These are phyloP conservation scores for Huntiella bhutanensis DNA, from an alignment of 2,329 filamentous ascomycete species.

Conservation along the genomic window DNA sequence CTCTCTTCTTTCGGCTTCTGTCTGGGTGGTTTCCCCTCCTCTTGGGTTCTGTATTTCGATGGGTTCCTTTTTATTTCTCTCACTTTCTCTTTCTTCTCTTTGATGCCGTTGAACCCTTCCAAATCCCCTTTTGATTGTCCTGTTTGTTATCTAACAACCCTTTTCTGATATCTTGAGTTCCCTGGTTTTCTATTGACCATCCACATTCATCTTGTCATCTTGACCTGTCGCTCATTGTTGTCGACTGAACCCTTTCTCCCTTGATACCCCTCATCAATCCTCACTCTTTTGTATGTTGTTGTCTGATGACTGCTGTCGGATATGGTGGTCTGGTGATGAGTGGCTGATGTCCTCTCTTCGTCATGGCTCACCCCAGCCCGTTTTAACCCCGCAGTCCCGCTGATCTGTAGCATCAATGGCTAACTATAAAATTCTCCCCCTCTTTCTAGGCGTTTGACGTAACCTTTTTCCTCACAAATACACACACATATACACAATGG, in stretches of 20 bases:
- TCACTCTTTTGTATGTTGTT: background rate
- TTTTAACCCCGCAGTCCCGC: conserved; percentile 1
- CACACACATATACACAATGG: conserved; percentile 35
- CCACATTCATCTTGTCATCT: conserved; percentile 3
- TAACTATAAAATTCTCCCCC: too few species aligned
- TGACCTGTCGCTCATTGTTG: background rate
- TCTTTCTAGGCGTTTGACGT: background rate
- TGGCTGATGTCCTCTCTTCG: background rate
- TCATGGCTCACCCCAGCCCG: background rate
- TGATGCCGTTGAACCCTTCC: too few species aligned
- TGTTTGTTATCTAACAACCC: conserved; percentile 10
- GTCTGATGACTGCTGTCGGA: too few species aligned
- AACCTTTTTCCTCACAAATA: background rate
- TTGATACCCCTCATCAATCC: background rate
- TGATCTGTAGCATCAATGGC: background rate
- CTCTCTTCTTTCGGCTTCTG: conserved; percentile 7
- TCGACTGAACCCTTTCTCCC: conserved; percentile 5
- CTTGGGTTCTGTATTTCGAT: too few species aligned
- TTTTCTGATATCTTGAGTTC: conserved; percentile 13
- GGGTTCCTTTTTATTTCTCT: conserved; percentile 10
- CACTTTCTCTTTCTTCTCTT: conserved; percentile 15
- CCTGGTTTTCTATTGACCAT: conserved; percentile 12
- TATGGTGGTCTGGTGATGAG: background rate
- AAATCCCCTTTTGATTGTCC: conserved; percentile 11
- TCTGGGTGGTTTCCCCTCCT: background rate